Conservation (phyloP, 768 basidiomycete species). For the Clavulina sp. region DNA sequence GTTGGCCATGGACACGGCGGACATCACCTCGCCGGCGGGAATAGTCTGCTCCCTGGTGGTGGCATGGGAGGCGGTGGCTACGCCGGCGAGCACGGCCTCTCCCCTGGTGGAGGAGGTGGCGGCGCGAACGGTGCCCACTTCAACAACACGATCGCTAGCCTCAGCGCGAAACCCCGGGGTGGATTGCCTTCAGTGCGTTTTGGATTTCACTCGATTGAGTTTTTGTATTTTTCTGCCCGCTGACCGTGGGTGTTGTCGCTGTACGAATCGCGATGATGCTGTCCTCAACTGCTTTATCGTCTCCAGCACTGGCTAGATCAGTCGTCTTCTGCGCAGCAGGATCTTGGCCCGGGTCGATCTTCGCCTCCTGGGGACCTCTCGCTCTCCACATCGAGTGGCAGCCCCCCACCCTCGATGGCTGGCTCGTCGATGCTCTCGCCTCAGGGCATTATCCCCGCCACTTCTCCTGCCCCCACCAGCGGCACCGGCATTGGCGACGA, state of each 20-base stretch:
- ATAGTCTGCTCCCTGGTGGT: too few species aligned
- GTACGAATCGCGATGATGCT: not conserved
- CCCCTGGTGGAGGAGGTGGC: too few species aligned
- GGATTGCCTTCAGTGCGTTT: not conserved
- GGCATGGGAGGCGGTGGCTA: too few species aligned
- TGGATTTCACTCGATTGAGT: too few species aligned
- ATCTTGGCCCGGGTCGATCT: slow-evolving; percentile 53
- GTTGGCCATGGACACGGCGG: too few species aligned
- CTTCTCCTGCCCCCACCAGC: slow-evolving; percentile 14
- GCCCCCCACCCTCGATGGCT: slow-evolving; percentile 42
- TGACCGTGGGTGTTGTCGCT: too few species aligned
- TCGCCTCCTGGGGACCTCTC: slow-evolving; percentile 71
- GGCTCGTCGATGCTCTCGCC: slow-evolving; percentile 26
- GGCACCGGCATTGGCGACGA: slow-evolving; percentile 32
- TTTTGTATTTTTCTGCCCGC: too few species aligned
- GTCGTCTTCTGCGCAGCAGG: slow-evolving; percentile 26
- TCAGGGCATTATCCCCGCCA: slow-evolving; percentile 29
- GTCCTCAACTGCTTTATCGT: not conserved
- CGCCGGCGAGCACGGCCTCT: too few species aligned
- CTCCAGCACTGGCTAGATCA: slow-evolving; percentile 69
- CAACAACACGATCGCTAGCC: not conserved
- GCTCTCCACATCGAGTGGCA: slow-evolving; percentile 66
- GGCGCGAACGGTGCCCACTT: not conserved
- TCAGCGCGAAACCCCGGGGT: not conserved
- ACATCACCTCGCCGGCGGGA: too few species aligned